These are phyloP conservation scores for Fusarium dlaminii DNA, from an alignment of 2,329 filamentous ascomycete species.

Conservation along the genomic window DNA sequence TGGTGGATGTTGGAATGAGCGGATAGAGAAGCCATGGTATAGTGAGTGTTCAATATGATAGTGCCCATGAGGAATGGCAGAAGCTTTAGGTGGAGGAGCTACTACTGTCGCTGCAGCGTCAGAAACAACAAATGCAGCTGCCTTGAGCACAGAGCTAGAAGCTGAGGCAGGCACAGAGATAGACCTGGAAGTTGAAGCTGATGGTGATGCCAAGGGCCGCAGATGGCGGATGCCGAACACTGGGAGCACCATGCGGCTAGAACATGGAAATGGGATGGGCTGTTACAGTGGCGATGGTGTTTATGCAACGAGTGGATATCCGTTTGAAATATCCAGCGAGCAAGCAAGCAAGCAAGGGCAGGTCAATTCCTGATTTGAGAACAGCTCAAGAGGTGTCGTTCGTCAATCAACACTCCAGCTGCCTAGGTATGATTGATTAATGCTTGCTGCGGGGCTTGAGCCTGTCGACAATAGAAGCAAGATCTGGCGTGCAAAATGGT, in stretches of 20 bases:
- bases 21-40: constrained; percentile 22
- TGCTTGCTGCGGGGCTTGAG: background rate
- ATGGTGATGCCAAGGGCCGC: constrained; percentile 36
- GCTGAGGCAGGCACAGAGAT: background rate
- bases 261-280: constrained; percentile 42
- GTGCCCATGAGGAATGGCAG: background rate
- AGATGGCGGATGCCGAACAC: constrained; percentile 40
- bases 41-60: background rate
- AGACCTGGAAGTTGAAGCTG: background rate
- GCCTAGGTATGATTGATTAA: background rate
- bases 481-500: constrained; percentile 17
- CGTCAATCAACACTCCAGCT: constrained; percentile 8
- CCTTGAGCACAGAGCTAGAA: constrained; percentile 6
- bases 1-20: constrained; percentile 32
- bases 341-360: background rate
- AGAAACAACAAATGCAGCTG: background rate
- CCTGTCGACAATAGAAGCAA: background rate
- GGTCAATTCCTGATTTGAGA: constrained; percentile 7
- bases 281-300: constrained; percentile 21
- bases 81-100: constrained; percentile 4
- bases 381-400: background rate
- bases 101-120: background rate
- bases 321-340: constrained; percentile 1
- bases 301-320: background rate
- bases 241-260: constrained; percentile 40